These are phyloP conservation scores for Leptographium procerum DNA, from an alignment of 2,329 filamentous ascomycete species.

Conservation along the genomic window DNA sequence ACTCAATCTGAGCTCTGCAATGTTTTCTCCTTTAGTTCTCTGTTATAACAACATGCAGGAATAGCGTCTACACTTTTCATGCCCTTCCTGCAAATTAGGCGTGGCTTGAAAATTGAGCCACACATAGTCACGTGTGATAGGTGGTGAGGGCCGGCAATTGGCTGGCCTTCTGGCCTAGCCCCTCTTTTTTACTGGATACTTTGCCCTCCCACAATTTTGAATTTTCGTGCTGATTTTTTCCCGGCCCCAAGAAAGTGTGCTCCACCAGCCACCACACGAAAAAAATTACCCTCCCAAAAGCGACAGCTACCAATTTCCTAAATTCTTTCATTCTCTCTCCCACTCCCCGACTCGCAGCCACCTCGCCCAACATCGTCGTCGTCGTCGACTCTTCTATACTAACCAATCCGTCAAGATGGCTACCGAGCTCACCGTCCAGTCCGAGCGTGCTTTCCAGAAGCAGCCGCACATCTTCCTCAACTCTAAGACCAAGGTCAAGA, in stretches of 20 bases:
- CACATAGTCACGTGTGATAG: background rate
- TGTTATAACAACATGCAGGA: no score
- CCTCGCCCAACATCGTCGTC: background rate
- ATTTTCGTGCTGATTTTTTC: conserved; percentile 9
- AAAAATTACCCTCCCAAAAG: conserved; percentile 7
- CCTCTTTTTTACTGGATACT: background rate
- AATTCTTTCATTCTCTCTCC: conserved; percentile 3
- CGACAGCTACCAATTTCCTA: background rate
- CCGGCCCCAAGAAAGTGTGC: conserved; percentile 5
- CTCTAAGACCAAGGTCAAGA: conserved; percentile 83
- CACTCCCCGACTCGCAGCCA: conserved; percentile 1
- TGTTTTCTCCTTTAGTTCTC: no score
- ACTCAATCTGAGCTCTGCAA: no score
- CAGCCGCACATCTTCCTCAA: conserved; percentile 99
- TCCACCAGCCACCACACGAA: conserved; percentile 14
- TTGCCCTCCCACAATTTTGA: conserved; percentile 14
- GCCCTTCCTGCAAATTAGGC: no score
- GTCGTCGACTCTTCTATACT: background rate
- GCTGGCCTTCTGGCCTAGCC: background rate
- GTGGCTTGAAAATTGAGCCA: background rate
- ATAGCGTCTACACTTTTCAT: no score
- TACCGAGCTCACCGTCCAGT: conserved; percentile 98
- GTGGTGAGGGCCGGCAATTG: background rate
- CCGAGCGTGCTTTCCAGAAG: conserved; percentile 99
- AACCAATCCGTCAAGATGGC: conserved; percentile 50